Evolutionary conservation across 441 rosid species (phyloP).

Genomic region (Aleurites moluccanus): DNA sequence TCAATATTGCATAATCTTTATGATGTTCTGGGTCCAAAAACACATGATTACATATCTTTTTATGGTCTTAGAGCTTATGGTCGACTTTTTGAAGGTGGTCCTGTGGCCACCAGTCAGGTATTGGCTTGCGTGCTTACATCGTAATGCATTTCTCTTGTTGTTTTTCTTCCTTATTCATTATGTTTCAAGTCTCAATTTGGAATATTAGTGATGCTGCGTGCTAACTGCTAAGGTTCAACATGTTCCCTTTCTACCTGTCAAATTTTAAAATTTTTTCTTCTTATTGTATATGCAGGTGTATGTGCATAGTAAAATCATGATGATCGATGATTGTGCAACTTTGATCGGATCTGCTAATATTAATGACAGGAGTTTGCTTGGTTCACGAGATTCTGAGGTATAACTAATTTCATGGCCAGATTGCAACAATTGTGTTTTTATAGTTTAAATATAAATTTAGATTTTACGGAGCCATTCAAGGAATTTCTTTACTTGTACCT

Average conservation of each 20-base stretch:
- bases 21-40: constrained; percentile 70
- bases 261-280: background rate
- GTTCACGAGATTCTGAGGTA: constrained; percentile 99
- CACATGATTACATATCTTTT: constrained; percentile 87
- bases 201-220: background rate
- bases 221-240: constrained; percentile 4
- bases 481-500: background rate
- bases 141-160: background rate
- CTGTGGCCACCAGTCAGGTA: constrained; percentile 96
- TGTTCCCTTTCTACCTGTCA: background rate
- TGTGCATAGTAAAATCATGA: constrained; percentile 97
- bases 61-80: constrained; percentile 93
- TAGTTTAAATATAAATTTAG: no score
- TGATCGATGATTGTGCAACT: constrained; percentile 71
- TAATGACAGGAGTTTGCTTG: constrained; percentile 96
- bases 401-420: constrained; percentile 10
- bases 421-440: background rate
- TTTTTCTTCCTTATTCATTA: background rate
- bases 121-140: constrained; percentile 13
- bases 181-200: no score
- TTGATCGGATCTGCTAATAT: constrained; percentile 96
- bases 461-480: no score
- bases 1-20: constrained; percentile 83
- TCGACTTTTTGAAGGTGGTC: constrained; percentile 83
- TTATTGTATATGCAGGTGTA: constrained; percentile 61